Percentiles rank a stretch among this genome's conserved stretches.
phyloP scores from a whole-genome alignment of 1,284 basidiomycete genomes.

The Porogramme epimiltina region DNA sequence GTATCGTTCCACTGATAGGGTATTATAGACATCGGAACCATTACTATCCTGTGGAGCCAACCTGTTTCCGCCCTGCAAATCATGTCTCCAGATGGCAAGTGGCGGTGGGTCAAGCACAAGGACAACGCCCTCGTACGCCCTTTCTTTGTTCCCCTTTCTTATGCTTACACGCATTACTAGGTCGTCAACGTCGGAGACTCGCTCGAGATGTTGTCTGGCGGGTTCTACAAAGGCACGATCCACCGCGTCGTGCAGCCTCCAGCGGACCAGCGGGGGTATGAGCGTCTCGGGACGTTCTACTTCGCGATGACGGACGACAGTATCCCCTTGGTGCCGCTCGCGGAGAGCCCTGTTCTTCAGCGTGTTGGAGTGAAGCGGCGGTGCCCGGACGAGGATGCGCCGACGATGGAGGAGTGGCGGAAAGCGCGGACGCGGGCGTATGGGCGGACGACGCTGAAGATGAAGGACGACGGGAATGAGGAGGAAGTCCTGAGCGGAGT shows the following conservation, averaged over 20 bases:
- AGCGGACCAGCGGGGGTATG: conserved; percentile 43
- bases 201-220: conserved; percentile 45
- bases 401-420: conserved; percentile 43
- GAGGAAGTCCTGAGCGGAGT: conserved; percentile 37
- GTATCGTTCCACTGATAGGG: background rate
- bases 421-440: conserved; percentile 41
- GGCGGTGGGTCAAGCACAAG: conserved; percentile 62
- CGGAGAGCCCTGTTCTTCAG: conserved; percentile 34
- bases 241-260: conserved; percentile 51
- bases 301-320: conserved; percentile 38
- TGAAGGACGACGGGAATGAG: conserved; percentile 30
- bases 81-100: conserved; percentile 47
- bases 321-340: conserved; percentile 30
- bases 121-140: conserved; percentile 54
- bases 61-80: conserved; percentile 62
- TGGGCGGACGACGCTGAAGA: conserved; percentile 29
- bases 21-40: conserved; percentile 51
- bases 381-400: conserved; percentile 35
- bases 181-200: conserved; percentile 46
- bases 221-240: conserved; percentile 44
- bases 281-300: conserved; percentile 46
- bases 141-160: background rate
- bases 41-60: conserved; percentile 61
- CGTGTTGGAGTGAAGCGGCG: conserved; percentile 33
- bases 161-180: conserved; percentile 13